Base-by-base conservation (phyloP, 768 basidiomycete genomes). In the Mycena rebaudengoi region DNA sequence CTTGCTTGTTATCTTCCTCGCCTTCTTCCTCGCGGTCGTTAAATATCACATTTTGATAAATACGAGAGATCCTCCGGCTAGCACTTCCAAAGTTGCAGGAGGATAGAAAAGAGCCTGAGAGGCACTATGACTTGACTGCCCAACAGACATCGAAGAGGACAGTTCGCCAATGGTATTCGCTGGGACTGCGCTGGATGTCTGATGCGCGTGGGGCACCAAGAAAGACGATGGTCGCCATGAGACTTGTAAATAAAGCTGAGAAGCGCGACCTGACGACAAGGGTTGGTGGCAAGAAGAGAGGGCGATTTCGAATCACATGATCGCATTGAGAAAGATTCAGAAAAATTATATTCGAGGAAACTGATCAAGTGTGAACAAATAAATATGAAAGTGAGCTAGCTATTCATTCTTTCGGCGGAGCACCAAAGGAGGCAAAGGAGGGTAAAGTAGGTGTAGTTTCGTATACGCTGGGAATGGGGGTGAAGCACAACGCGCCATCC, bases 31-130 rank as follows among this genome's bases (percentile, higher is more conserved):
- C 74, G 16, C 71, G 63, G 16, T 86, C 83, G 43, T 83, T 77
- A 64, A 92, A 92, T n/a, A 91, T 90, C 28, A 88, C 81, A 56
- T 91, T 91, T 69, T 88, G 80, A 69, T 94, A 94, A 23, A 92
- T 74, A 51, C 85, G 59, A 0, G 92, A 93, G 43, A 94, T 88
- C 37, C 89, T 81, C n/a, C 80, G 80, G 70, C 85, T 90, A 8
- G 89, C 91, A 5, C 88, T 66, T 90, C 88, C 40, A 91, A 71
- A 0, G 87, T 88, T 20, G 83, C 83, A 12, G 82, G 78, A 5
- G 84, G 86, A n/a, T 87, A 77, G 18, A 78, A 45, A 8, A 25
- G 30, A 20, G 51, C 26, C 60, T 68, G 63, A 44, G 63, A 54
- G n/a, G 60, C 30, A 30, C 60, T 13, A 30, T 61, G 30, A 43